Evolutionary conservation across 208 protist genomes (phyloP).

Genomic region (Trypanosoma melophagium): DNA sequence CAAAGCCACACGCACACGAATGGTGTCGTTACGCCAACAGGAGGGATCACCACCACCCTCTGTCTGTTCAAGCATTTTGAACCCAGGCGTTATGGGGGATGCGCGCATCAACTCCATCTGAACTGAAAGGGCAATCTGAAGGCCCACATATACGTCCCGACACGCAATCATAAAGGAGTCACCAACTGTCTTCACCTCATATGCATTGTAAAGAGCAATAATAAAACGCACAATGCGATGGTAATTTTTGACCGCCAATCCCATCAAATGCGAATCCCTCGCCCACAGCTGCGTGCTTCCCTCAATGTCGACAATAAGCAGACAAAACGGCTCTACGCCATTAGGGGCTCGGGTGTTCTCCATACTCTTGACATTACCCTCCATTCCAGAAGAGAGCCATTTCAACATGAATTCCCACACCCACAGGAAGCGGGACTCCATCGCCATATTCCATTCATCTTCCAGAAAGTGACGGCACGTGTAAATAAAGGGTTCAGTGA

Average conservation of each 20-base stretch:
- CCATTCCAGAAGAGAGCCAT: constrained; percentile 50
- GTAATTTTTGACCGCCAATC: constrained; percentile 60
- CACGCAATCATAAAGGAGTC: constrained; percentile 87
- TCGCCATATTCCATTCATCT: constrained; percentile 69
- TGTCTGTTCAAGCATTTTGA: constrained; percentile 56
- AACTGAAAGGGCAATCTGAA: constrained; percentile 68
- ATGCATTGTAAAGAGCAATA: constrained; percentile 65
- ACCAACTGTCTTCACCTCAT: constrained; percentile 84
- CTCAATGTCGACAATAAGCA: constrained; percentile 85
- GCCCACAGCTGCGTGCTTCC: constrained; percentile 79
- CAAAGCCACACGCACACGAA: constrained; percentile 68
- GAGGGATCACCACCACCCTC: constrained; percentile 48
- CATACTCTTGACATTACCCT: constrained; percentile 40
- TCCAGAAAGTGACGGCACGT: constrained; percentile 67
- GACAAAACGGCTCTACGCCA: constrained; percentile 40
- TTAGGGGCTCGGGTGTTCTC: constrained; percentile 45
- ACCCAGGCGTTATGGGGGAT: constrained; percentile 54
- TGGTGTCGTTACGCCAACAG: constrained; percentile 38
- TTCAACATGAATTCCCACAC: constrained; percentile 51
- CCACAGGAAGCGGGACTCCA: constrained; percentile 60
- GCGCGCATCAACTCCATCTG: constrained; percentile 78
- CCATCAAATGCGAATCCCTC: constrained; percentile 60
- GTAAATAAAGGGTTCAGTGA: constrained; percentile 70
- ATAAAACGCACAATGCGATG: constrained; percentile 59
- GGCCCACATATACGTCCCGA: constrained; percentile 51